phyloP scores from a whole-genome alignment of 352 stramenopile species.

The Phytophthora multivora region DNA sequence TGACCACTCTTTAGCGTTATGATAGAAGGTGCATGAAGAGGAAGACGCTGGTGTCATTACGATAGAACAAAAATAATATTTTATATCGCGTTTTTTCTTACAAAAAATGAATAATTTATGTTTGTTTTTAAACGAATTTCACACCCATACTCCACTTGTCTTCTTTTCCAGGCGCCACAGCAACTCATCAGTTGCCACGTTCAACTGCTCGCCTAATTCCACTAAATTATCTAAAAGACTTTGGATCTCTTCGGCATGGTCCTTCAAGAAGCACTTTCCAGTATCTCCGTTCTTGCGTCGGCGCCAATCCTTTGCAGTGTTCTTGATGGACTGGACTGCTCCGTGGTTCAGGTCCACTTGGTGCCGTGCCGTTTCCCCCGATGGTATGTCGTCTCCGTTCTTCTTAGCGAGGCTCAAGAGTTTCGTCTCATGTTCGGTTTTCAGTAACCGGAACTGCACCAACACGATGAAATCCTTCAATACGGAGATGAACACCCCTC shows the following conservation, averaged over 20 bases:
- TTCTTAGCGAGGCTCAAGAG: slow-evolving; percentile 21
- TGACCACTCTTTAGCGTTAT: background rate
- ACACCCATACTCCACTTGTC: slow-evolving; percentile 17
- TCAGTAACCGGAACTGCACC: slow-evolving; percentile 12
- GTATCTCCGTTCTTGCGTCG: slow-evolving; percentile 10
- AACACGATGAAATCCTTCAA: slow-evolving; percentile 18
- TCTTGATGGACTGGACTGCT: slow-evolving; percentile 16
- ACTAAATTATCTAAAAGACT: slow-evolving; percentile 8
- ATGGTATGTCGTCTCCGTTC: background rate
- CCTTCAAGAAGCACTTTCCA: slow-evolving; percentile 32
- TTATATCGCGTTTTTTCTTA: no score
- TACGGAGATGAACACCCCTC: slow-evolving; percentile 11
- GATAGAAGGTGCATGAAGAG: slow-evolving; percentile 3
- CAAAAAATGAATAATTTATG: background rate
- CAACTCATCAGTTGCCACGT: slow-evolving; percentile 3
- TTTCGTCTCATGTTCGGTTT: slow-evolving; percentile 12
- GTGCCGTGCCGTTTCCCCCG: background rate
- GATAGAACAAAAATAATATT: no score
- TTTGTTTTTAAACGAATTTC: no score
- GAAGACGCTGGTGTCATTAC: slow-evolving; percentile 6
- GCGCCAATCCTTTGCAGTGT: slow-evolving; percentile 14
- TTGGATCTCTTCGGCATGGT: slow-evolving; percentile 13
- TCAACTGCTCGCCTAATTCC: slow-evolving; percentile 7
- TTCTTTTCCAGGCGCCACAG: slow-evolving; percentile 19
- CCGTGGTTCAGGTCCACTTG: slow-evolving; percentile 16